Base-by-base conservation (phyloP, 495 filamentous ascomycete species). In the Xylaria venustula region DNA sequence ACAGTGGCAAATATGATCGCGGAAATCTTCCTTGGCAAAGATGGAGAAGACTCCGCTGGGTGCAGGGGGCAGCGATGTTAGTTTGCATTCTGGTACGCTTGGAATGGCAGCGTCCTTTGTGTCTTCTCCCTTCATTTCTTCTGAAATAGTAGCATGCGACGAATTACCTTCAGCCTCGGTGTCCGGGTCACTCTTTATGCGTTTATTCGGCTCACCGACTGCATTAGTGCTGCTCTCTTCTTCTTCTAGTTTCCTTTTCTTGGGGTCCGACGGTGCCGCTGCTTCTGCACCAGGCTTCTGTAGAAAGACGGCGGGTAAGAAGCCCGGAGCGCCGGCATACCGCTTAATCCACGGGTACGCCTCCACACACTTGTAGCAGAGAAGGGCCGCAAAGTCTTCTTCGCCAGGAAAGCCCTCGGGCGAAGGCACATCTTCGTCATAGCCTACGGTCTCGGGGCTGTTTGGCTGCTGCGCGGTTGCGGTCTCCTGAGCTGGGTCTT, bases 311-410 rank as follows among this genome's bases (percentile, higher is more conserved):
- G 93, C 82, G 2, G 85, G 82, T 4, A 98, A 77, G 67, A 99
- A 98, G 2, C 92, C 92, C 2, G 82, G 70, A 0, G 88, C 84
- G 3, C 90, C 90, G n/a, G 91, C 93, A 67, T 97, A 98, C 58
- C 80, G 76, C 76, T 92, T 94, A 66, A 99, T 87, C 94, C 93
- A 99, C 0, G 92, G 92, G 66, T 90, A 86, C 0, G 90, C 85
- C 23, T 93, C 88, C 32, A 94, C 80, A 65, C 95, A 99, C 70
- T 95, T 92, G 79, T 92, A 96, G 78, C 95, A 99, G 47, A 99
- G 83, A 67, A 97, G 90, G 26, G 85, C 82, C 9, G 93, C 90
- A 66, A 97, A 98, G 49, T 88, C 85, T 20, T 97, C 90, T 63
- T 97, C 93, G 0, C 79, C 78, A 2, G 94, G 94, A 64, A 98